Evolutionary conservation across 2,329 filamentous ascomycete genomes (phyloP).

Genomic region (Penicillium thymicola): DNA sequence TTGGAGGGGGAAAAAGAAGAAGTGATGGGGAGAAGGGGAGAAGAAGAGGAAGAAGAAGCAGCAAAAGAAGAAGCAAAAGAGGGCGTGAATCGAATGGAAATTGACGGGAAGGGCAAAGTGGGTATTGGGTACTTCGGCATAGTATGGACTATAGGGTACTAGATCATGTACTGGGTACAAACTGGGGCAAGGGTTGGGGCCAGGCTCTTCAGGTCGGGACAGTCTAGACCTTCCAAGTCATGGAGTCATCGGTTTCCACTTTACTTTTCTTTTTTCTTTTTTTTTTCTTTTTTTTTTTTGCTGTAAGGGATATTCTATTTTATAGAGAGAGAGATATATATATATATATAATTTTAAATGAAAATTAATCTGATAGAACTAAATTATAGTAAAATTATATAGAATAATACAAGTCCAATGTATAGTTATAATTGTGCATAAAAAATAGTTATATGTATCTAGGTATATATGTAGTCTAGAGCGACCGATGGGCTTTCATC

Average conservation of each 20-base stretch:
- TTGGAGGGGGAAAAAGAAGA: slow-evolving; percentile 2
- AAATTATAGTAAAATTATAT: neutral
- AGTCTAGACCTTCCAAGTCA: slow-evolving; percentile 25
- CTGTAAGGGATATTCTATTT: slow-evolving; percentile 3
- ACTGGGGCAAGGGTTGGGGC: slow-evolving; percentile 11
- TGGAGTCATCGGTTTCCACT: slow-evolving; percentile 23
- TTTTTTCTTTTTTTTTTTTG: neutral
- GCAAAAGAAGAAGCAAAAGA: slow-evolving; percentile 14
- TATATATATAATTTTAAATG: neutral
- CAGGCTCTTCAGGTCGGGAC: slow-evolving; percentile 14
- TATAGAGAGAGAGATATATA: neutral
- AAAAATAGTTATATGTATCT: neutral
- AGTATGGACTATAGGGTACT: neutral
- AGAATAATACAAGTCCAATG: neutral
- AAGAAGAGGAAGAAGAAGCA: slow-evolving; percentile 3
- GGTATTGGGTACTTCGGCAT: slow-evolving; percentile 21
- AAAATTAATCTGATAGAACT: neutral
- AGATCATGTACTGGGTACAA: slow-evolving; percentile 14
- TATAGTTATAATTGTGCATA: neutral
- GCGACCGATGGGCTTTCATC: slow-evolving; percentile 9
- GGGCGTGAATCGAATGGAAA: slow-evolving; percentile 19
- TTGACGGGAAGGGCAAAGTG: slow-evolving; percentile 10
- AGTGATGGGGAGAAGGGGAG: slow-evolving; percentile 1
- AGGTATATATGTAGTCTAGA: slow-evolving; percentile 9
- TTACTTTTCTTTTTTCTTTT: neutral